These are phyloP conservation scores for Mycena filopes DNA, from an alignment of 768 basidiomycete species.

Conservation along the genomic window DNA sequence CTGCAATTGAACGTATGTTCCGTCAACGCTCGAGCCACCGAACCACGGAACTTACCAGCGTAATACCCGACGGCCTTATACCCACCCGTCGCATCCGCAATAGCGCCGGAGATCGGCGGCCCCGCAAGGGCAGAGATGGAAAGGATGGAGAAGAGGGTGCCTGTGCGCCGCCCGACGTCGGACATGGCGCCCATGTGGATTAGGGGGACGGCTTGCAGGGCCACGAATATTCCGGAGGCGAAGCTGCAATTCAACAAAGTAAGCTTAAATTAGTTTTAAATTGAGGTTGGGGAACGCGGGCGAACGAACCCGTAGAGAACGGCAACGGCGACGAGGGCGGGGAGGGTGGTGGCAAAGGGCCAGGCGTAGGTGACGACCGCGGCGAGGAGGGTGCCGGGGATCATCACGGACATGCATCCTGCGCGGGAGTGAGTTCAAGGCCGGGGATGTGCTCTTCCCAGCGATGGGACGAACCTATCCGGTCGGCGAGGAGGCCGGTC, in stretches of 20 bases:
- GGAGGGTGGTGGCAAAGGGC: slow-evolving; percentile 67
- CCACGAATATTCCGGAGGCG: slow-evolving; percentile 69
- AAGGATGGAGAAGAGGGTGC: slow-evolving; percentile 70
- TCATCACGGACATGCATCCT: slow-evolving; percentile 79
- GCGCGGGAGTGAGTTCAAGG: neutral
- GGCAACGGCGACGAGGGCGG: slow-evolving; percentile 60
- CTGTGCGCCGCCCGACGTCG: slow-evolving; percentile 73
- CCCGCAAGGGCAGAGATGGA: slow-evolving; percentile 74
- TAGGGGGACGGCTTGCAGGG: slow-evolving; percentile 65
- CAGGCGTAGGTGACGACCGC: slow-evolving; percentile 73
- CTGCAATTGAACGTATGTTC: neutral
- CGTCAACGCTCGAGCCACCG: neutral
- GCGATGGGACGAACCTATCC: slow-evolving; percentile 52
- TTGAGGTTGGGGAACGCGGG: slow-evolving; percentile 1
- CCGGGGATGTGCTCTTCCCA: too few relatives aligned
- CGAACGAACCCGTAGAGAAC: slow-evolving; percentile 73
- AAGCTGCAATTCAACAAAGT: slow-evolving; percentile 52
- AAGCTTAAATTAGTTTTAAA: neutral
- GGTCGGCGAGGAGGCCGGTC: slow-evolving; percentile 65
- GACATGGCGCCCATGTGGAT: slow-evolving; percentile 67
- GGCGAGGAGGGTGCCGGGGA: slow-evolving; percentile 66
- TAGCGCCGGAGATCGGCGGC: slow-evolving; percentile 80
- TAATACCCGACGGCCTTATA: slow-evolving; percentile 67
- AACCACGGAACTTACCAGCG: slow-evolving; percentile 63
- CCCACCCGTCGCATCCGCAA: slow-evolving; percentile 61